These are phyloP conservation scores for Phytophthora pluvialis DNA, from an alignment of 352 stramenopile genomes.

Conservation along the genomic window DNA sequence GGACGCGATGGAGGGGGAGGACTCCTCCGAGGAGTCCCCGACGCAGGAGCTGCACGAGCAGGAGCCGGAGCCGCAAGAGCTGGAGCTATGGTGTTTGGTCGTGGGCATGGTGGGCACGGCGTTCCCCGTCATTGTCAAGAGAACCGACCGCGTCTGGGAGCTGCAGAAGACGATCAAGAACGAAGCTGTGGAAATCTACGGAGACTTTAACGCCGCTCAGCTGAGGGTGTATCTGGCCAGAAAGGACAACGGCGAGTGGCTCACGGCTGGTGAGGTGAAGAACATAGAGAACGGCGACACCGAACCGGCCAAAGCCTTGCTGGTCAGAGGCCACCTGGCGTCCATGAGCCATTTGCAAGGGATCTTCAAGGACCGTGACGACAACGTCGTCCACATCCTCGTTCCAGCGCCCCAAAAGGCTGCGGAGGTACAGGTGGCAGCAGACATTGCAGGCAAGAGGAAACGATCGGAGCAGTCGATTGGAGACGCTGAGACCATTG, in stretches of 20 bases:
- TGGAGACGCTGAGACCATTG: slow-evolving; percentile 12
- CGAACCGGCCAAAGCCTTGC: slow-evolving; percentile 8
- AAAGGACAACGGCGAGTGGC: slow-evolving; percentile 25
- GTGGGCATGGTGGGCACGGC: slow-evolving; percentile 36
- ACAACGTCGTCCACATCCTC: slow-evolving; percentile 23
- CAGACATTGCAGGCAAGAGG: slow-evolving; percentile 29
- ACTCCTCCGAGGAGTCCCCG: too few species aligned
- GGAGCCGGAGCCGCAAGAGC: slow-evolving; percentile 10
- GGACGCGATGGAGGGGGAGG: slow-evolving; percentile 12
- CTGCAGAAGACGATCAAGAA: slow-evolving; percentile 38
- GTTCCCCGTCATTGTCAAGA: slow-evolving; percentile 29
- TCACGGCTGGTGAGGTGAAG: slow-evolving; percentile 21
- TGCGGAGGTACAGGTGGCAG: slow-evolving; percentile 10
- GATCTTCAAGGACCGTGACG: slow-evolving; percentile 21
- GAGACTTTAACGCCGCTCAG: slow-evolving; percentile 34
- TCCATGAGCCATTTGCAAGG: slow-evolving; percentile 26
- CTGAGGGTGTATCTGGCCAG: slow-evolving; percentile 29
- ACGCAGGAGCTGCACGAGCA: slow-evolving; percentile 13
- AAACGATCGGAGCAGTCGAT: slow-evolving; percentile 24
- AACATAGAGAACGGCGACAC: slow-evolving; percentile 28
- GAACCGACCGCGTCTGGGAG: slow-evolving; percentile 32
- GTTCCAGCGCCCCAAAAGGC: slow-evolving; percentile 16
- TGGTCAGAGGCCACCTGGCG: slow-evolving; percentile 25
- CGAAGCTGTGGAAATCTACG: slow-evolving; percentile 34
- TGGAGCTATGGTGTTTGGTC: slow-evolving; percentile 37